phyloP scores from a whole-genome alignment of 2,329 filamentous ascomycete genomes.

The Fusarium coffeatum region DNA sequence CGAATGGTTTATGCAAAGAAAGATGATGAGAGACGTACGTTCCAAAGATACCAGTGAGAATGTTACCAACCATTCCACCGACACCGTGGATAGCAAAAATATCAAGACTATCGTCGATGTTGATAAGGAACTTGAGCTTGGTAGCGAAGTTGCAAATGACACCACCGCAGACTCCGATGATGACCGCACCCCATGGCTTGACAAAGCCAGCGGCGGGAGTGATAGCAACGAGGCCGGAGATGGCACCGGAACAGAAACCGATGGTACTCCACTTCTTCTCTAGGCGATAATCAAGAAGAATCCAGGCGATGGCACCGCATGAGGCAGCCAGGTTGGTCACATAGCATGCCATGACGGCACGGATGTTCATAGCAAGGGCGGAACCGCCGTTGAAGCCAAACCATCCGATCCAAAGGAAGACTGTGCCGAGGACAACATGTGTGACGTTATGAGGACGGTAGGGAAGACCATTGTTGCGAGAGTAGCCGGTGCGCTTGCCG shows the following conservation, averaged over 20 bases:
- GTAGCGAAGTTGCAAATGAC: conserved; percentile 85
- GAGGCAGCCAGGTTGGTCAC: conserved; percentile 90
- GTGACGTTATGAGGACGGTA: conserved; percentile 81
- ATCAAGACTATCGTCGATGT: conserved; percentile 88
- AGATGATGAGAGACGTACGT: conserved; percentile 61
- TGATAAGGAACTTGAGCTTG: conserved; percentile 80
- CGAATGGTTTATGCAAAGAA: not conserved
- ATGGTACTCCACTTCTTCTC: conserved; percentile 95
- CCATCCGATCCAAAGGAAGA: conserved; percentile 92
- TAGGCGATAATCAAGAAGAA: conserved; percentile 87
- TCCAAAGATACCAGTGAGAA: conserved; percentile 82
- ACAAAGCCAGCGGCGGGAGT: conserved; percentile 87
- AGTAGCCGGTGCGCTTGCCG: conserved; percentile 74
- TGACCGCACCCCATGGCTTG: conserved; percentile 70
- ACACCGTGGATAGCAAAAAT: conserved; percentile 91
- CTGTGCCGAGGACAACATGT: conserved; percentile 77
- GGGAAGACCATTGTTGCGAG: conserved; percentile 69
- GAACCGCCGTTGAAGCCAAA: conserved; percentile 95
- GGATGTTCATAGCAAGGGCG: conserved; percentile 83
- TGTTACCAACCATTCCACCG: conserved; percentile 83
- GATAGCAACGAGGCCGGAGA: conserved; percentile 88
- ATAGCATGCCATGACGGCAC: conserved; percentile 88
- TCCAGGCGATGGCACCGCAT: conserved; percentile 85
- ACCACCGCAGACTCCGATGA: conserved; percentile 69
- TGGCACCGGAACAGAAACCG: conserved; percentile 90